These are phyloP conservation scores for Trichomonas gallinae DNA, from an alignment of 208 protist genomes.

Conservation along the genomic window DNA sequence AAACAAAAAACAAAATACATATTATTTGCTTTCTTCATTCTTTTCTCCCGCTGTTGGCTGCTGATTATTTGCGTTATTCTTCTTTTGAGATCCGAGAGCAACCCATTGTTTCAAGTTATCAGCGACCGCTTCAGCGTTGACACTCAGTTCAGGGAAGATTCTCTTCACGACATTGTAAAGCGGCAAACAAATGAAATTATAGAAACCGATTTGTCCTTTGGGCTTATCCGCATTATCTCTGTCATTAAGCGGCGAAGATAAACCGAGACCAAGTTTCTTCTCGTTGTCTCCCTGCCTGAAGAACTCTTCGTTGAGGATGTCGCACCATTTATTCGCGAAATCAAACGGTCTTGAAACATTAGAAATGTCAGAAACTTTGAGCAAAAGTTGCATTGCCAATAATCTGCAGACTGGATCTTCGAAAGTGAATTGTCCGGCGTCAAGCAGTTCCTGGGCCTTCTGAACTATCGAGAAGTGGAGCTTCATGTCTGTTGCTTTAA, in stretches of 20 bases:
- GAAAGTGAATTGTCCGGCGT: neutral
- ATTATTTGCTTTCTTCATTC: no score
- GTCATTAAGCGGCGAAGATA: neutral
- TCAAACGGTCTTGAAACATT: neutral
- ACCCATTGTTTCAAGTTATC: neutral
- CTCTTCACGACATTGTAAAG: neutral
- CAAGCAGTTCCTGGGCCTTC: neutral
- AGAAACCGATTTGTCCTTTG: neutral
- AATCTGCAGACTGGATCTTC: neutral
- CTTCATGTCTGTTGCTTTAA: constrained; percentile 48
- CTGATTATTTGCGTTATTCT: neutral
- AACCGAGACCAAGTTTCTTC: neutral
- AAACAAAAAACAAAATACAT: no score
- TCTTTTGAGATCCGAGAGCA: neutral
- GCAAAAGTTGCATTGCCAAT: neutral
- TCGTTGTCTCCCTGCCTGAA: neutral
- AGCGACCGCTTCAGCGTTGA: neutral
- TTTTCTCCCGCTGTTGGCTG: no score
- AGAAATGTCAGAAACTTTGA: neutral
- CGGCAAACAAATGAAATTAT: neutral
- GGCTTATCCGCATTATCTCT: neutral
- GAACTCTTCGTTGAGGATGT: neutral
- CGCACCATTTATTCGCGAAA: neutral
- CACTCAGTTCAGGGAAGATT: neutral
- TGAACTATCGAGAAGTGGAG: constrained; percentile 37